Base-by-base conservation (phyloP, 352 stramenopile genomes). In the Lagenidium sp. region DNA sequence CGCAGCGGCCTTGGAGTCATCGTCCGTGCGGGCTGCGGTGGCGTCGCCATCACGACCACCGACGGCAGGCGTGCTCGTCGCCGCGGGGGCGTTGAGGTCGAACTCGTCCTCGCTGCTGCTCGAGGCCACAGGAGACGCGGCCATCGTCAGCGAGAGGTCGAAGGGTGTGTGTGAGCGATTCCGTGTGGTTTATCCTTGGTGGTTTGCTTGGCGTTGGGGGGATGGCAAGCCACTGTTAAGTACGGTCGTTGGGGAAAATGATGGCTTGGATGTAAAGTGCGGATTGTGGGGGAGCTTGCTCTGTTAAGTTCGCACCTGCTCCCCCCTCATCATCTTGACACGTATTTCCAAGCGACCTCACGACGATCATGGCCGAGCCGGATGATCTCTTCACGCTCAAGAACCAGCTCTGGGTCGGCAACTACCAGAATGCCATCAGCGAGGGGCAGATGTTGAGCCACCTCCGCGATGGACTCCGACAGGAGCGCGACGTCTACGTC, bases 341-440 rank as follows among this genome's bases (percentile, higher is more conserved):
- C n/a, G n/a, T n/a, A n/a, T n/a, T n/a, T n/a, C n/a, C n/a, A n/a
- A n/a, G n/a, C n/a, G n/a, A n/a, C n/a, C n/a, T n/a, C n/a, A n/a
- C n/a, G n/a, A n/a, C n/a, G n/a, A n/a, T n/a, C n/a, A 96, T 96
- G 86, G 65, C 74, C 25, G 90, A 97, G 58, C 94, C 95, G 11
- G 95, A 99, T 62, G 95, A 99, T 52, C 78, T 99, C 34, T 99
- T 98, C 72, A 99, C 94, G 58, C 73, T 99, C 20, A 93, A 97
- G 63, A 97, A 97, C 71, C 93, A 97, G 63, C 95, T 97, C 52
- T 98, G 91, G 89, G 74, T 98, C 34, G 95, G 94, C 42, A 97
- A 97, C 74, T 99, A 97, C 71, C 71, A 93, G 57, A 90, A 97
- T 40, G 82, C 81, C 19, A 70, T 98, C 26, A 95, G 95, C 47